Base-by-base conservation (phyloP, 2,329 filamentous ascomycete genomes). In the Diplodia mutila region DNA sequence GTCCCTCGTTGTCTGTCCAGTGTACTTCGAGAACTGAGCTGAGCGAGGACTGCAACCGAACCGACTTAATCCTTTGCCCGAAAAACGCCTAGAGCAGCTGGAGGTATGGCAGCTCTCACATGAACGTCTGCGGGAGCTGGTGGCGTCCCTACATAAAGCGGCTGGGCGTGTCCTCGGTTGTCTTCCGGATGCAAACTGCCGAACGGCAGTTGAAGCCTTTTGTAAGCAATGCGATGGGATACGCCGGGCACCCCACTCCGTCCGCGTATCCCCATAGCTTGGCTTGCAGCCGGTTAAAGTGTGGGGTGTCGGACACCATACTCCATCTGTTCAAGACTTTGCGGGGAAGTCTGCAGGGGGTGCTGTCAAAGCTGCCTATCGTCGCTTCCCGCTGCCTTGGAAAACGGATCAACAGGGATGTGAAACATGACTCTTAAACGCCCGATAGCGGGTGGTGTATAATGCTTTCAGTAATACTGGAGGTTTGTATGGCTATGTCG, bases 221-320 rank as follows among this genome's bases (percentile, higher is more conserved):
- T 34, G 57, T 61, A 49, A 61, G 39, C 42, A 7, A n/a, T 6
- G 39, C 39, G 39, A 6, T 16, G 42, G 57, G 57, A 61, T 32
- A 61, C 27, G 42, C 39, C 42, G 16, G 7, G 18, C 3, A 37
- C 53, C 55, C 34, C 34, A 59, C 48, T n/a, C n/a, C 39, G 34
- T 59, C 54, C 37, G 37, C 54, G 46, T 18, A 23, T 34, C 5
- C 18, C 12, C 18, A 32, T 34, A n/a, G 16, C 57, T 34, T 49
- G 42, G 59, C 59, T 14, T 51, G 59, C 59, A 63, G 59, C 11
- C 46, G 27, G 57, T 11, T 37, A 63, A 37, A 63, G 59, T 63
- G 59, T 63, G 59, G 59, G 59, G 59, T 63, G 59, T 25, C 59
- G 46, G 59, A 29, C 59, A 12, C 59, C 59, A 63, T 63, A 1